Base-by-base conservation (phyloP, 805 yeast species). In the Sugiyamaella floridensis region DNA sequence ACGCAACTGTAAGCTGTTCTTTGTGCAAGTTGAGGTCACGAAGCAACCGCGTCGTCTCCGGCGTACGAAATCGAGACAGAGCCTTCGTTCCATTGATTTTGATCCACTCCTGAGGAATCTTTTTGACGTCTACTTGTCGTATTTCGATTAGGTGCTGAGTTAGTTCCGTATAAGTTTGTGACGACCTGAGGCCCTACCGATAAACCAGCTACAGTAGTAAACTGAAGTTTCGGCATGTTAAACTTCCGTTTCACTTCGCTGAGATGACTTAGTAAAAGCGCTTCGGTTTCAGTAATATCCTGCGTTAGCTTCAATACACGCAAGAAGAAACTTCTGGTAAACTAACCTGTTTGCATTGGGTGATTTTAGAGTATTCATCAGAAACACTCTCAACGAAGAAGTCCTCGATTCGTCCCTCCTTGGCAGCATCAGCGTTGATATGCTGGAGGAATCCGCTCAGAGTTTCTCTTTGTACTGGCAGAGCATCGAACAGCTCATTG, bases 21-120 rank as follows among this genome's bases (percentile, higher is more conserved):
- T 80, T 76, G 48, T 81, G 80, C 58, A 82, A 82, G 55, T 81
- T 83, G 40, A 83, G 64, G 40, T 72, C 65, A 50, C 80, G 80
- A 47, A 82, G 75, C 26, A 86, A 68, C 14, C 70, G 68, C 2
- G 72, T 59, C 1, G 82, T 75, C 29, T 67, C 69, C 0, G 95
- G 87, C 0, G 96, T 74, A 54, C 89, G 72, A 66, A 80, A 90
- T 53, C 98, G 71, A 1, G 89, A 78, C 1, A 88, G 82, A 1
- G 81, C 66, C 55, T 62, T 81, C 73, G 46, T 95, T 78, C 85
- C 85, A 60, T 79, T 85, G 26, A 86, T 78, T 59, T 87, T 85
- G 11, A 84, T 69, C 96, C 97, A 92, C 49, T 79, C 81, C 1
- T 71, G 60, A 0, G 98, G 98, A 1, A 90, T 67, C 1, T 70